Conservation (phyloP, 73 alveolate genomes). For the Paramecium bursaria region DNA sequence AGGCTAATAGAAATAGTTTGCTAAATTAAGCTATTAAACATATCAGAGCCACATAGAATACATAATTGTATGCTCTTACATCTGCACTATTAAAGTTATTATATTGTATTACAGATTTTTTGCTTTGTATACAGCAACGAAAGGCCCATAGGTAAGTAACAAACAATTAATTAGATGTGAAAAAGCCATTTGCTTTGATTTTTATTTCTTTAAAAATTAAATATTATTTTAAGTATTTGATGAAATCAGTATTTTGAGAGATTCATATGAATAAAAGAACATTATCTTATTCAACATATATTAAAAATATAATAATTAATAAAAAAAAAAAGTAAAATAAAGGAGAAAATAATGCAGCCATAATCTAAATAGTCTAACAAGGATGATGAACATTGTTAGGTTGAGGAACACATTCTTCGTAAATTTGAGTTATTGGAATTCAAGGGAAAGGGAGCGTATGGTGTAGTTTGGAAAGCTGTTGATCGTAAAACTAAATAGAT, state of each 20-base stretch:
- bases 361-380: constrained; percentile 23
- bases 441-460: constrained; percentile 89
- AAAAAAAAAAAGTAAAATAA: too few relatives aligned
- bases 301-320: too few relatives aligned
- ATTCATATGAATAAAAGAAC: too few relatives aligned
- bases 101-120: constrained; percentile 56
- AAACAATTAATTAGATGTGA: constrained; percentile 70
- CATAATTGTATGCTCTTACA: constrained; percentile 52
- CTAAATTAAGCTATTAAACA: constrained; percentile 56
- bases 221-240: too few relatives aligned
- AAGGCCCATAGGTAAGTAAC: constrained; percentile 71
- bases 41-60: constrained; percentile 43
- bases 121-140: constrained; percentile 64
- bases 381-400: constrained; percentile 35
- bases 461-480: constrained; percentile 89
- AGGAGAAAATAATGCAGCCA: constrained; percentile 64
- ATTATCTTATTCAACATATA: too few relatives aligned
- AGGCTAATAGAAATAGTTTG: constrained; percentile 64
- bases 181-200: constrained; percentile 74
- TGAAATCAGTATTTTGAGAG: too few relatives aligned
- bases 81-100: constrained; percentile 20
- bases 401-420: constrained; percentile 79
- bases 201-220: too few relatives aligned
- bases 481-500: constrained; percentile 80
- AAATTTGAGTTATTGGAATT: constrained; percentile 80